A percentile compares a stretch with the other conserved stretches of the same genome.
Conservation (phyloP, 2,329 filamentous ascomycete species). For the Colletotrichum sp. region DNA sequence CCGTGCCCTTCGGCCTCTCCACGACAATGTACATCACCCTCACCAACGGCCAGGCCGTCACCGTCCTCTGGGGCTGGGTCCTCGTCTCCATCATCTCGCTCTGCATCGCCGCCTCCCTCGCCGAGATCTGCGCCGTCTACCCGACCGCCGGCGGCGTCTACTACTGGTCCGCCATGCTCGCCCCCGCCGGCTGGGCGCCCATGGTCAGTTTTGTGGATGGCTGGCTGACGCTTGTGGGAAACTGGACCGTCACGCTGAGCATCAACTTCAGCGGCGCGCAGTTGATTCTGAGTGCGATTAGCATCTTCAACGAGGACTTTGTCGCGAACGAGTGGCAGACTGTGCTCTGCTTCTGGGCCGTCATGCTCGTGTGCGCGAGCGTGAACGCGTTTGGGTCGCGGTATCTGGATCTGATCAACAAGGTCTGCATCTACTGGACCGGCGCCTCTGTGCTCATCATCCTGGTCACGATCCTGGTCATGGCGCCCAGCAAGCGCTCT, state of each 20-base stretch:
- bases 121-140: conserved; percentile 73
- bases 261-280: conserved; percentile 76
- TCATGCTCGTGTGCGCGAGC: conserved; percentile 68
- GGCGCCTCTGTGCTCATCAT: conserved; percentile 61
- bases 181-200: conserved; percentile 68
- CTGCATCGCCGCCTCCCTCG: conserved; percentile 68
- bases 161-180: conserved; percentile 74
- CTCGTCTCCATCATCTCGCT: conserved; percentile 68
- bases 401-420: conserved; percentile 71
- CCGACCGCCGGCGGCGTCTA: conserved; percentile 74
- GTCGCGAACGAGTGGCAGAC: conserved; percentile 73
- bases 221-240: conserved; percentile 75
- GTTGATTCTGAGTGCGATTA: conserved; percentile 63
- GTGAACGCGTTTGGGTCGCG: conserved; percentile 70
- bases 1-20: conserved; percentile 70
- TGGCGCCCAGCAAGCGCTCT: conserved; percentile 62
- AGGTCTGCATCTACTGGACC: conserved; percentile 77
- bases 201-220: conserved; percentile 74
- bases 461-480: conserved; percentile 58
- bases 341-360: conserved; percentile 74
- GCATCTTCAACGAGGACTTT: conserved; percentile 73
- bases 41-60: conserved; percentile 71
- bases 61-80: conserved; percentile 74
- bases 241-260: conserved; percentile 69
- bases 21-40: conserved; percentile 74